A percentile compares a stretch with the other conserved stretches of the same genome.
These are phyloP conservation scores for Zasmidium cellare DNA, from an alignment of 2,329 filamentous ascomycete genomes.

Conservation along the genomic window DNA sequence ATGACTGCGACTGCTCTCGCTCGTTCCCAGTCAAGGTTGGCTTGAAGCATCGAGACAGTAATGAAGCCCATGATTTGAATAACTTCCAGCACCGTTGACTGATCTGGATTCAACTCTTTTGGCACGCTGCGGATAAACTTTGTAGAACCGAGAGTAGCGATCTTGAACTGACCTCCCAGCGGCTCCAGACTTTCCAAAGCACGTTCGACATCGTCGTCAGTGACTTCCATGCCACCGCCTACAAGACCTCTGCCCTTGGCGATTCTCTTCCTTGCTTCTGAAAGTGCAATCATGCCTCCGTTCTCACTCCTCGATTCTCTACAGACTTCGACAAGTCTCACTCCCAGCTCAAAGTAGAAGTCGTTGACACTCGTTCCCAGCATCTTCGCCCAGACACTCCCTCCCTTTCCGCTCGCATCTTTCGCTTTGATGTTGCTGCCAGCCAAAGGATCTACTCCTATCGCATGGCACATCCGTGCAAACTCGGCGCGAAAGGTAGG, in stretches of 20 bases:
- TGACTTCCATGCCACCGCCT: conserved; percentile 73
- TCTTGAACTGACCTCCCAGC: conserved; percentile 82
- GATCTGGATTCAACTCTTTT: conserved; percentile 92
- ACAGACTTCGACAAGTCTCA: conserved; percentile 93
- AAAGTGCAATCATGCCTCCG: conserved; percentile 82
- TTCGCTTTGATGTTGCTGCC: conserved; percentile 41
- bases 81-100: conserved; percentile 87
- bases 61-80: conserved; percentile 89
- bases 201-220: conserved; percentile 87
- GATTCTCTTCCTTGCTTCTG: conserved; percentile 76
- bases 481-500: conserved; percentile 95
- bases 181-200: conserved; percentile 86
- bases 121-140: conserved; percentile 90
- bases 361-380: conserved; percentile 91
- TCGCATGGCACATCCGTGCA: conserved; percentile 95
- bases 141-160: conserved; percentile 79
- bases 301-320: conserved; percentile 84
- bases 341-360: conserved; percentile 97
- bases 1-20: conserved; percentile 85
- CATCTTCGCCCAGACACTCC: conserved; percentile 88
- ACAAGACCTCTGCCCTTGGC: conserved; percentile 73
- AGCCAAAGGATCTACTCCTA: conserved; percentile 91
- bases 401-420: conserved; percentile 49
- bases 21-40: conserved; percentile 82
- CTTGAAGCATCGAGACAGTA: conserved; percentile 81